Percentiles rank a stretch among this genome's conserved stretches.
Conservation (phyloP, 2,329 filamentous ascomycete genomes). For the Fusarium vanettenii region DNA sequence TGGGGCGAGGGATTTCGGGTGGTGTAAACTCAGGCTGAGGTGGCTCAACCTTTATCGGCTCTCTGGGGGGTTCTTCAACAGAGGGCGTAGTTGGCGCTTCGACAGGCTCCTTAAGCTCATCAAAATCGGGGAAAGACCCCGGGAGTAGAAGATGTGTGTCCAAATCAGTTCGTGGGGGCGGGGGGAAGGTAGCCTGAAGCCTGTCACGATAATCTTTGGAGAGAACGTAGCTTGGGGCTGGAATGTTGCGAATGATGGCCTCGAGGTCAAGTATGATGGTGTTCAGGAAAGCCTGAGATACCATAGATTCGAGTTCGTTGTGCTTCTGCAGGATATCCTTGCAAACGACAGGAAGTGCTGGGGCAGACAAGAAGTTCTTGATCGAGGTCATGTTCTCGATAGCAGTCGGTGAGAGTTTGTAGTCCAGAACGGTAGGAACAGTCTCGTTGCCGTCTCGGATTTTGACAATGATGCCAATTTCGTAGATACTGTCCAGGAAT, state of each 20-base stretch:
- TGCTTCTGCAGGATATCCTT: constrained; percentile 35
- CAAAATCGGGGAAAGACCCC: constrained; percentile 42
- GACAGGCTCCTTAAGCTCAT: constrained; percentile 21
- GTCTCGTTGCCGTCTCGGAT: constrained; percentile 36
- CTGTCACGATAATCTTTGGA: constrained; percentile 39
- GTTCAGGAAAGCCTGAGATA: constrained; percentile 43
- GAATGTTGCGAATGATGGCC: constrained; percentile 42
- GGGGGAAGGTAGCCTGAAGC: constrained; percentile 38
- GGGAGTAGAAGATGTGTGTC: constrained; percentile 35
- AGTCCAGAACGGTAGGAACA: constrained; percentile 41
- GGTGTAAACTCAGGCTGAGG: neutral
- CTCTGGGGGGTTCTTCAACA: neutral
- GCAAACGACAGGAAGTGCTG: constrained; percentile 42
- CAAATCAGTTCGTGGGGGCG: constrained; percentile 27
- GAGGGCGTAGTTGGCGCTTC: neutral
- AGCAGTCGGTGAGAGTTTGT: constrained; percentile 26
- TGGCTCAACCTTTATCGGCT: neutral
- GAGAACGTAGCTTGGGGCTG: constrained; percentile 46
- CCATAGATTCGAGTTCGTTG: constrained; percentile 5
- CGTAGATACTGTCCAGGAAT: constrained; percentile 42
- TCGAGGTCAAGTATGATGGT: constrained; percentile 45
- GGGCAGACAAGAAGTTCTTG: constrained; percentile 42
- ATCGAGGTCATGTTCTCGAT: constrained; percentile 33
- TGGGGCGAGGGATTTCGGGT: constrained; percentile 17
- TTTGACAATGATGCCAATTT: constrained; percentile 44